Conservation (phyloP, 2,329 filamentous ascomycete genomes). For the Aureobasidium melanogenum region DNA sequence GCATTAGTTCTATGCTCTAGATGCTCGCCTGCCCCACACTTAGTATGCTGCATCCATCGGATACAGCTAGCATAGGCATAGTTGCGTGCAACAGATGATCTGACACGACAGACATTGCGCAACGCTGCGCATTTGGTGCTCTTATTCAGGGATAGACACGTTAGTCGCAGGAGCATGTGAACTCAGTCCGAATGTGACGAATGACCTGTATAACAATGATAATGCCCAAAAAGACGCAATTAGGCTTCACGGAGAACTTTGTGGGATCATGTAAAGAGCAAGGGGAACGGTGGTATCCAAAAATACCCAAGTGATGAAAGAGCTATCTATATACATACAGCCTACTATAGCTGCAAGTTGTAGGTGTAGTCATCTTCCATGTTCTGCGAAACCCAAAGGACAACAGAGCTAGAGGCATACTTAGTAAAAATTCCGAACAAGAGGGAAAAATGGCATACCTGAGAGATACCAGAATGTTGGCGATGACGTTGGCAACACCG, state of each 20-base stretch:
- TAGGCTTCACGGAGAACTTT: not conserved
- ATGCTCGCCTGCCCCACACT: no score
- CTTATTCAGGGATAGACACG: no score
- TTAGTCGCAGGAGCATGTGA: no score
- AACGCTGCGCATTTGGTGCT: no score
- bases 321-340: not conserved
- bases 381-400: conserved; percentile 63
- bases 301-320: not conserved
- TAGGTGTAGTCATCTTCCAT: conserved; percentile 68
- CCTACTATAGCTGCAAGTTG: conserved; percentile 50
- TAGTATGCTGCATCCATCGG: no score
- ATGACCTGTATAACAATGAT: not conserved
- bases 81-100: no score
- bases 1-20: no score
- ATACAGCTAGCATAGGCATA: no score
- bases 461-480: conserved; percentile 57
- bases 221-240: not conserved
- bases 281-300: not conserved
- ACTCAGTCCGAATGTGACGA: not conserved
- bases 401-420: conserved; percentile 42
- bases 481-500: conserved; percentile 57
- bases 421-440: not conserved
- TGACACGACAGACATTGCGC: no score
- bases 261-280: not conserved
- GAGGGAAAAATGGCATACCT: conserved; percentile 40